Base-by-base conservation (phyloP, 1,284 basidiomycete species). In the Apiotrichum mycotoxinovorans region DNA sequence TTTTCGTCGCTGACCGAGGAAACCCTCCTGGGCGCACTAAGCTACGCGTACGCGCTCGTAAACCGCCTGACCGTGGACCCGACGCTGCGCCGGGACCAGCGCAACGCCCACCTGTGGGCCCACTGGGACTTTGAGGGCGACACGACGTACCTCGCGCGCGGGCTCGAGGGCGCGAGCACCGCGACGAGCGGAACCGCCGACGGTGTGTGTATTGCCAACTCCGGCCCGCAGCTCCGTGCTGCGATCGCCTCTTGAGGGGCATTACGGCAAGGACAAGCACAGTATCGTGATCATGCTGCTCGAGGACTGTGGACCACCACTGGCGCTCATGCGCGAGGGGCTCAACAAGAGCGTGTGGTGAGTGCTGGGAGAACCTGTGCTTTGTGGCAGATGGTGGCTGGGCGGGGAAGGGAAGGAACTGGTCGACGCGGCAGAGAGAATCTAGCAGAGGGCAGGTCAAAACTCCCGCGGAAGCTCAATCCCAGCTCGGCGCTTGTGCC, bases 271-370 rank as follows among this genome's bases (percentile, higher is more conserved):
- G 3, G 30, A 37, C 20, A 35, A 35, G 43, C 27, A 23, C 18
- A 37, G 37, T 8, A 40, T 51, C 18, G 41, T 51, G 37, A 25
- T 56, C 35, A 46, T 51, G 49, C 42, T 56, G 14, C 35, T 56
- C 17, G 54, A 56, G 30, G 49, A 45, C 27, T 34, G 45, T 37
- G 54, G 54, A 4, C n/a, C 20, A 18, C 43, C 25, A 12, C n/a
- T 56, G 8, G 54, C 54, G 9, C 2, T 15, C 10, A 18, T 5
- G 20, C 12, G 22, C 17, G 33, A 12, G 12, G 51, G 41, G 14
- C 27, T 52, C 22, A 27, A 49, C 33, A 30, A 25, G 17, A 20
- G 20, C 12, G 41, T 37, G 23, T 44, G 47, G 49, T 40, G 49
- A 45, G 25, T 38, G 3, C 3, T 37, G 23, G n/a, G 38, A 22